Percentiles rank a stretch among this genome's conserved stretches.
Conservation (phyloP, 2,329 filamentous ascomycete species). For the Paraphaeosphaeria sporulosa region DNA sequence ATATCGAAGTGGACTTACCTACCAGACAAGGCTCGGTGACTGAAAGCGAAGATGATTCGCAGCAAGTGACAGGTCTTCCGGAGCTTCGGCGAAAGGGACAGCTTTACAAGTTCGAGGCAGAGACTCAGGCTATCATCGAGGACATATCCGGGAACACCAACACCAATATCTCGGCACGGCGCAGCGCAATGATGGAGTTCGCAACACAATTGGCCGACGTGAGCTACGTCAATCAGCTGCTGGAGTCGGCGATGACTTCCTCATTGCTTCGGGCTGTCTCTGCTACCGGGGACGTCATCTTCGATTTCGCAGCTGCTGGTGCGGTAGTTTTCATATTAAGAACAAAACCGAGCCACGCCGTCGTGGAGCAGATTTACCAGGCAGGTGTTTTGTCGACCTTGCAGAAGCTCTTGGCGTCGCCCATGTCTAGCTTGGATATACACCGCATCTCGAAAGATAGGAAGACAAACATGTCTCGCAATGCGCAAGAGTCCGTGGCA, state of each 20-base stretch:
- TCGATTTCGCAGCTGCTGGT: constrained; percentile 69
- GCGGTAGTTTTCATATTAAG: constrained; percentile 69
- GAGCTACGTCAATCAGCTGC: constrained; percentile 72
- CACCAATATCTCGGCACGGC: constrained; percentile 56
- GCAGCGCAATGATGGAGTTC: constrained; percentile 64
- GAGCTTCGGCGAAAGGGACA: constrained; percentile 67
- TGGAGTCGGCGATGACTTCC: constrained; percentile 75
- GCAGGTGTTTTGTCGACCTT: constrained; percentile 66
- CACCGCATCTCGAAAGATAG: constrained; percentile 68
- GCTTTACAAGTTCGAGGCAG: constrained; percentile 63
- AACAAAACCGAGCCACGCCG: constrained; percentile 66
- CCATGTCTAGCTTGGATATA: constrained; percentile 61
- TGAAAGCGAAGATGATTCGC: constrained; percentile 53
- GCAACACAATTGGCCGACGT: constrained; percentile 64
- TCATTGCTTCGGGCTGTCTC: constrained; percentile 70
- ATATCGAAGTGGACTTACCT: constrained; percentile 24
- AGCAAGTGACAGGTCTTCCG: constrained; percentile 64
- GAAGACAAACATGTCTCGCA: constrained; percentile 72
- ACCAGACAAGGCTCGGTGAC: constrained; percentile 41
- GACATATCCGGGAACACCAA: constrained; percentile 61
- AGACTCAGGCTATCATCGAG: constrained; percentile 64
- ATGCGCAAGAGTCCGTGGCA: constrained; percentile 64
- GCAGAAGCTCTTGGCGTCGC: constrained; percentile 59
- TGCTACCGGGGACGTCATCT: constrained; percentile 51
- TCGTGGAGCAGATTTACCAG: constrained; percentile 64